Percentiles rank a stretch among this genome's conserved stretches.
phyloP scores from a whole-genome alignment of 805 yeast species.

The Tanozyma kutaoensis region DNA sequence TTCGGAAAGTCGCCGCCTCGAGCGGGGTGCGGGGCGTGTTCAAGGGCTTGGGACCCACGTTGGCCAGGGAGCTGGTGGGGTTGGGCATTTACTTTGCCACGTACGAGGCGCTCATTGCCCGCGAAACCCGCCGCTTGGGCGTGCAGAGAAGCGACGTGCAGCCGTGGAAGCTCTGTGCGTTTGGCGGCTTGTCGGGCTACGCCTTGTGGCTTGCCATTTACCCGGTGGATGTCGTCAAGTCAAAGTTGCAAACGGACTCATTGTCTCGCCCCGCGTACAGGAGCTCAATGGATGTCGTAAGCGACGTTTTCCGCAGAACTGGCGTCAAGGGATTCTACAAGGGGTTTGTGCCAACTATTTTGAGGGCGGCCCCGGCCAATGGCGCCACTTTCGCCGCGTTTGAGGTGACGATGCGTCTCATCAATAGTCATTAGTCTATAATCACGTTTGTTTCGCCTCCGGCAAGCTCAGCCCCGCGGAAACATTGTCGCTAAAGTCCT shows the following conservation, averaged over 20 bases:
- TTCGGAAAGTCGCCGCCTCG: conserved; percentile 38
- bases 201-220: conserved; percentile 76
- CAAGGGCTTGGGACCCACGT: conserved; percentile 75
- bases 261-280: conserved; percentile 46
- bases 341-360: conserved; percentile 85
- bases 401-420: conserved; percentile 71
- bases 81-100: conserved; percentile 81
- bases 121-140: conserved; percentile 30
- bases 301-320: conserved; percentile 34
- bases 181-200: conserved; percentile 87
- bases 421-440: too few species aligned
- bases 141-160: conserved; percentile 62
- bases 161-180: conserved; percentile 74
- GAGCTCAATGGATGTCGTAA: conserved; percentile 46
- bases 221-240: conserved; percentile 86
- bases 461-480: too few species aligned
- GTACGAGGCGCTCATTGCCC: conserved; percentile 76
- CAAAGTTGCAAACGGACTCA: conserved; percentile 63
- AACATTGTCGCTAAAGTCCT: conserved; percentile 18
- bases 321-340: conserved; percentile 75
- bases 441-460: too few species aligned
- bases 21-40: conserved; percentile 52
- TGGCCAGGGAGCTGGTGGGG: conserved; percentile 77
- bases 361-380: conserved; percentile 97
- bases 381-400: conserved; percentile 94